phyloP scores from a whole-genome alignment of 2,329 filamentous ascomycete species.

The Cladosporium colombiae region DNA sequence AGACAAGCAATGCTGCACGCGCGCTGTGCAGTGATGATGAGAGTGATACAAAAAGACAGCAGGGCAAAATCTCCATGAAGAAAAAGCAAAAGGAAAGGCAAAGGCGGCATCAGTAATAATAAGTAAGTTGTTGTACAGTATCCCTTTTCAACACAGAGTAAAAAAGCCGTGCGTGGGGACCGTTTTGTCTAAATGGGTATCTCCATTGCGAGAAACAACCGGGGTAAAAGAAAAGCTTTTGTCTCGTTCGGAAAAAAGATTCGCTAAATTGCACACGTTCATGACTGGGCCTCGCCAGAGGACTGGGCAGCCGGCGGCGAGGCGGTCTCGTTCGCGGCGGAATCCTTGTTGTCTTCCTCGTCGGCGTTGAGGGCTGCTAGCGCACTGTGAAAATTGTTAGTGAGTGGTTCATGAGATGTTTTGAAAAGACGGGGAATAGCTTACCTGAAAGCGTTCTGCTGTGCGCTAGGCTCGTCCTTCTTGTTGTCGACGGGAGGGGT shows the following conservation, averaged over 20 bases:
- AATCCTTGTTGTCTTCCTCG: conserved; percentile 60
- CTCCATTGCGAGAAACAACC: conserved; percentile 19
- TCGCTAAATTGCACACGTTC: conserved; percentile 19
- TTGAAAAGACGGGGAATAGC: conserved; percentile 34
- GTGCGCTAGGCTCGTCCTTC: conserved; percentile 65
- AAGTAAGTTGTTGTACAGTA: conserved; percentile 18
- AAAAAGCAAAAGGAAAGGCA: neutral
- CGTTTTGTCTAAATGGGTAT: conserved; percentile 20
- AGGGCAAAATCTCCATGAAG: neutral
- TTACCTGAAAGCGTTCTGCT: conserved; percentile 91
- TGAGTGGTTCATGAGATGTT: neutral
- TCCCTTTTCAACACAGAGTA: conserved; percentile 3
- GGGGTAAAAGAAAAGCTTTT: conserved; percentile 15
- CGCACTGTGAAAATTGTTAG: conserved; percentile 47
- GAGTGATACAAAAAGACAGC: neutral
- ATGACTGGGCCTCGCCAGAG: conserved; percentile 18
- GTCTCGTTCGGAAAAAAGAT: neutral
- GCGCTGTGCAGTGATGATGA: neutral
- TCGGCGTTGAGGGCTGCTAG: conserved; percentile 58
- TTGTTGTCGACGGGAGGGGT: conserved; percentile 73
- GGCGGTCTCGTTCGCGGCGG: conserved; percentile 15
- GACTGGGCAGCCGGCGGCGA: conserved; percentile 14
- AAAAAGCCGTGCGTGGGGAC: conserved; percentile 7
- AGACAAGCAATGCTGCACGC: neutral
- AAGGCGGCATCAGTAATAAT: neutral